Evolutionary conservation across 768 basidiomycete species (phyloP), one percentile per base, ranked within the genome.

Genomic region (Psilocybe subaeruginosa): DNA sequence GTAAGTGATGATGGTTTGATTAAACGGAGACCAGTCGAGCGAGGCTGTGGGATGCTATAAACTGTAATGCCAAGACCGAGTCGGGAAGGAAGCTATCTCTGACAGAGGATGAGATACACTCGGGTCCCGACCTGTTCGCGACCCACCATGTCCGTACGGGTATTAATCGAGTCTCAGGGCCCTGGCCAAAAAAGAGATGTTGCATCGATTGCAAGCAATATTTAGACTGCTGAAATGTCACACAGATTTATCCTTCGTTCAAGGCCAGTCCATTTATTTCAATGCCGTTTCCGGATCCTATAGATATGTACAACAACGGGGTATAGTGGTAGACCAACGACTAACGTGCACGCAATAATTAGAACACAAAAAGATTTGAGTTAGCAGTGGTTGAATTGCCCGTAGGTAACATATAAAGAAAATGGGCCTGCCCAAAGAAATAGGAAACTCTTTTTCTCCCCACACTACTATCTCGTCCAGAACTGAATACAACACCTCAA

Each of bases 341-440:
- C 63, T 64, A 64, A 61, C 33, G 56, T 60, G 58, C 50, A 59
- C 54, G 45, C 59, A 50, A 54, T 46, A n/a, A 47, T 58, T 30
- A 62, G 65, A 49, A 54, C 41, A 46, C 45, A 45, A 57, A 58
- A 58, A 50, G 58, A 62, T 57, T 55, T 39, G 54, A 57, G 58
- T 61, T 33, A 56, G 41, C 49, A 58, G 54, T 54, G 57, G 50
- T 55, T 59, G 31, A 54, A 52, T 61, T 60, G 65, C 66, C 67
- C 67, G 62, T 58, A 63, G 50, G 46, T 55, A 53, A 65, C 52
- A 65, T 53, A 57, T 43, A 39, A 64, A 63, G 41, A 48, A 50
- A 64, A 64, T 64, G 69, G 68, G 65, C 64, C 68, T 56, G 68
- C 69, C 65, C 65, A 66, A 62, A 48, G 51, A 64, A 47, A 60